A percentile compares a stretch with the other conserved stretches of the same genome.
These are phyloP conservation scores for Rhodamnia argentea DNA, from an alignment of 345 rosid genomes.

Conservation along the genomic window DNA sequence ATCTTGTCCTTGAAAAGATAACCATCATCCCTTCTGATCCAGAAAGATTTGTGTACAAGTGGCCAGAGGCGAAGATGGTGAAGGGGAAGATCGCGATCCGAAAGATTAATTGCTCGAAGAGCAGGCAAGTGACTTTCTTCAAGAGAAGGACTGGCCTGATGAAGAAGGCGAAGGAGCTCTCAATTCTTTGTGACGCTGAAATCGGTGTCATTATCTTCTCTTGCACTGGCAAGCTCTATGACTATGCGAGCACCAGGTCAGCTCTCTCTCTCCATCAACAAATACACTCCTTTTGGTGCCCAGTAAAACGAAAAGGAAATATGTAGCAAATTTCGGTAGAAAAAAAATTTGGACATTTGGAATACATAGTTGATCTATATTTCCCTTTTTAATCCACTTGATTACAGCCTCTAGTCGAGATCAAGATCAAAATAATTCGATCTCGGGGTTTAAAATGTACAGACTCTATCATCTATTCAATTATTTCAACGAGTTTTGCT, in stretches of 20 bases:
- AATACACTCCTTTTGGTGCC: background rate
- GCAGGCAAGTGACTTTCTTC: slow-evolving; percentile 10
- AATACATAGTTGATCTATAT: background rate
- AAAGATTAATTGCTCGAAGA: slow-evolving; percentile 6
- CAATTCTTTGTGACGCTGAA: slow-evolving; percentile 5
- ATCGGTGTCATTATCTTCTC: slow-evolving; percentile 7
- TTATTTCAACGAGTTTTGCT: background rate
- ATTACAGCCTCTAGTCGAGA: background rate
- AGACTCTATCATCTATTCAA: background rate
- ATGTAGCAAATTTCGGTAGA: background rate
- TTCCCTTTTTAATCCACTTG: background rate
- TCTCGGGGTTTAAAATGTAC: background rate
- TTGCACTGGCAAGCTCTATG: slow-evolving; percentile 7
- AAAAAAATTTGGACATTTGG: background rate
- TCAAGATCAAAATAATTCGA: background rate
- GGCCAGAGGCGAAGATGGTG: background rate
- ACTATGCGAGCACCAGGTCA: slow-evolving; percentile 6
- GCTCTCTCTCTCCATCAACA: background rate
- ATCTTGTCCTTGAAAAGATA: background rate
- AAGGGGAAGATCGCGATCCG: slow-evolving; percentile 8
- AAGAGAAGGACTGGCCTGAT: slow-evolving; percentile 6
- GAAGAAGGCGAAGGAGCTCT: slow-evolving; percentile 6
- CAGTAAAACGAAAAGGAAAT: background rate
- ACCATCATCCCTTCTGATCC: background rate
- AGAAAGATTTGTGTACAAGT: background rate